Evolutionary conservation across 441 rosid genomes (phyloP), one percentile per base, ranked within the genome.

Genomic region (Caryocar brasiliense): DNA sequence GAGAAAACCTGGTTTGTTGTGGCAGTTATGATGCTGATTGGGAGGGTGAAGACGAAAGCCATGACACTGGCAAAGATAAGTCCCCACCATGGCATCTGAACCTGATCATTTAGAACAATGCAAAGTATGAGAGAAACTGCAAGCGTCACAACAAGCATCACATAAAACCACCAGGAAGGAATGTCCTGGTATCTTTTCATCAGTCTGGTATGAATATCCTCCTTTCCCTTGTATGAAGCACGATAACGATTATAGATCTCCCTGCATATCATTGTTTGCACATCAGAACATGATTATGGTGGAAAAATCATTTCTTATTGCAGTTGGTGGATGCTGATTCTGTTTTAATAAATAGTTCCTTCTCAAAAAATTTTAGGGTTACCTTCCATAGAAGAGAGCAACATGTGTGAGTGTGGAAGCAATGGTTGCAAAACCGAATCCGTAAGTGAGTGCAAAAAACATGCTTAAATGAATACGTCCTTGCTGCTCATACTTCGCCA

Each of bases 61-160:
- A 78, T 26, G 20, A 51, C 42, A 20, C 44, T n/a, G 0, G 71
- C 70, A 0, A 72, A 52, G 0, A 72, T 32, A 11, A 71, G 71
- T 30, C 77, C 83, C 77, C 83, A 74, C 41, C 44, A 74, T 2
- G 77, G 83, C 33, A 77, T 76, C 15, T 71, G 80, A 10, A 77
- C 44, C 13, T 77, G 73, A 26, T 40, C 65, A 5, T 33, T 19
- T 13, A 55, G 40, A 5, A 66, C 2, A 0, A 60, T 36, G n/a
- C n/a, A n/a, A n/a, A n/a, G n/a, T n/a, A n/a, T n/a, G n/a, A n/a
- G n/a, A n/a, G n/a, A n/a, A n/a, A n/a, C n/a, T n/a, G n/a, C n/a
- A n/a, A n/a, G n/a, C n/a, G n/a, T n/a, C n/a, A n/a, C 5, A n/a
- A 37, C 9, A 58, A 54, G 17, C 11, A 68, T 33, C 0, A 45